Base-by-base conservation (phyloP, 2,329 filamentous ascomycete species). In the Coleophoma eucalyptorum region DNA sequence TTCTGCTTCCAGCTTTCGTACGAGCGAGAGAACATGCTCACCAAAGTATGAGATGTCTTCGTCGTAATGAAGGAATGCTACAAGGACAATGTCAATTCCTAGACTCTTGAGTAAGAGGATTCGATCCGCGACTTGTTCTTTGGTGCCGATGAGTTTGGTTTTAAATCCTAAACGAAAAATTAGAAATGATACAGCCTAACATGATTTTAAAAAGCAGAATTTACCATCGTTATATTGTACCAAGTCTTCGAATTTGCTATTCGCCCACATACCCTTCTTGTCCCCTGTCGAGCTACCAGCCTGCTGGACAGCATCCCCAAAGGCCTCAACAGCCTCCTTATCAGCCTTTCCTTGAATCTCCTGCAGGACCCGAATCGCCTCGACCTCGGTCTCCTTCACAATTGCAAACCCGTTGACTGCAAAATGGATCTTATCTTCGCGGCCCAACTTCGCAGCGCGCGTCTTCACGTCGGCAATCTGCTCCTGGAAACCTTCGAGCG, bases 261-360 rank as follows among this genome's bases (percentile, higher is more conserved):
- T 66, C 7, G 76, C 75, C 76, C 76, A 79, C 76, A 79, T 80
- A 40, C 75, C 76, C 43, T 67, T 71, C 60, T 75, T 77, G 48
- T 75, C 73, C 0, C 55, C 55, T 0, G 76, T 76, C 13, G 68
- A 71, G 0, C 71, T 68, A 6, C 76, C 76, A 2, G 76, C 76
- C 50, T 78, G 74, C 56, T 76, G 68, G 2, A 77, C 76, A 21
- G 74, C 72, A 43, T 74, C 69, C 1, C 69, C 60, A 57, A 79
- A 79, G 1, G 73, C 75, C 31, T 72, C 67, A 0, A 79, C 74
- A 0, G 76, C 76, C 50, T 76, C 76, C 12, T 63, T 62, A 50
- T 79, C 72, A 0, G 76, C 76, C 60, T 78, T 78, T 40, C 75
- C 76, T 58, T 79, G 75, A 43, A 79, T 79, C 56, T 79, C 75